Evolutionary conservation across 768 basidiomycete species (phyloP).

Genomic region (Lyophyllum decastes): DNA sequence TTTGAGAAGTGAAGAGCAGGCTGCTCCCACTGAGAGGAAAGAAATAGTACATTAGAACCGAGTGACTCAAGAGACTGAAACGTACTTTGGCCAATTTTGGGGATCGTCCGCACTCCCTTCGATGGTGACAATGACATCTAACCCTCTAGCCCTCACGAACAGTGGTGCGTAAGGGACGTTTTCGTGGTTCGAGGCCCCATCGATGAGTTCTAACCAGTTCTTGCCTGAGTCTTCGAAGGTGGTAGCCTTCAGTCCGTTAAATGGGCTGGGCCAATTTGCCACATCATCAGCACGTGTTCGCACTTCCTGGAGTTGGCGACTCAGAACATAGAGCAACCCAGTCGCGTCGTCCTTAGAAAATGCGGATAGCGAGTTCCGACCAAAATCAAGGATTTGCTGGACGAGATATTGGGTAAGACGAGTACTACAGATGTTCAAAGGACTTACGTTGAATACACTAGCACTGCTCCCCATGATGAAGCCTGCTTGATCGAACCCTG

Average conservation of each 20-base stretch:
- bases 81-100: slow-evolving; percentile 72
- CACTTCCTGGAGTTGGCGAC: slow-evolving; percentile 46
- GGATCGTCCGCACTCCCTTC: slow-evolving; percentile 64
- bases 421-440: not conserved
- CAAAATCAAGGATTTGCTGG: slow-evolving; percentile 53
- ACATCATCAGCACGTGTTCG: slow-evolving; percentile 58
- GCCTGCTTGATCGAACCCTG: slow-evolving; percentile 71
- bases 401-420: not conserved
- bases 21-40: slow-evolving; percentile 48
- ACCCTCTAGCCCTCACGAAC: slow-evolving; percentile 62
- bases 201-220: slow-evolving; percentile 62
- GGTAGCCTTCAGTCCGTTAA: slow-evolving; percentile 43
- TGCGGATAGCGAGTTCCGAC: slow-evolving; percentile 38
- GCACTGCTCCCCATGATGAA: slow-evolving; percentile 80
- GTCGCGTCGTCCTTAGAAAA: slow-evolving; percentile 36
- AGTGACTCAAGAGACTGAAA: slow-evolving; percentile 7
- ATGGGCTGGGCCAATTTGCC: slow-evolving; percentile 73
- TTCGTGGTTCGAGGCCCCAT: slow-evolving; percentile 70
- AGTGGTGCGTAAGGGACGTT: slow-evolving; percentile 73
- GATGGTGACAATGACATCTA: slow-evolving; percentile 78
- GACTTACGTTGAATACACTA: slow-evolving; percentile 61
- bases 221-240: slow-evolving; percentile 57
- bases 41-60: not conserved
- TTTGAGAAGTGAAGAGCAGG: slow-evolving; percentile 42
- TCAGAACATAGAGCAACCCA: slow-evolving; percentile 50